Conservation (phyloP, 2,329 filamentous ascomycete species). For the Polytolypa hystricis region DNA sequence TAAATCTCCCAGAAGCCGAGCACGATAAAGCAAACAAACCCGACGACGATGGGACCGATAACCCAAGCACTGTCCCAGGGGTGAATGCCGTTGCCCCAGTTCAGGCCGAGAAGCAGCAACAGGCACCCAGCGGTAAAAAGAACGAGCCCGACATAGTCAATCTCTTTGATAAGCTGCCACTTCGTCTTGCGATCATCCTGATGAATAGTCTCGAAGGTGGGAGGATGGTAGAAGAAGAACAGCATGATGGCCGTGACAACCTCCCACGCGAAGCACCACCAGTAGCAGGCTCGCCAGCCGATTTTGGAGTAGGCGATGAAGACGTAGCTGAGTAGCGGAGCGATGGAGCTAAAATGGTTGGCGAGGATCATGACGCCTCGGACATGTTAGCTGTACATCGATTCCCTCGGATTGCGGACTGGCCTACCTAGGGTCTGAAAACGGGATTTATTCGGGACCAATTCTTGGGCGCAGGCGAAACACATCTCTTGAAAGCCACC, state of each 20-base stretch:
- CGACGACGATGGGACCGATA: background rate
- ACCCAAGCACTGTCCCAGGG: background rate
- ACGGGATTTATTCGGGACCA: background rate
- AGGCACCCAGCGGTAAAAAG: background rate
- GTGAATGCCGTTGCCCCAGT: background rate
- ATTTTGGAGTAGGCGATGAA: conserved; percentile 12
- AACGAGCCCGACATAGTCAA: background rate
- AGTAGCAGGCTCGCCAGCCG: background rate
- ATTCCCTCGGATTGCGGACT: no score
- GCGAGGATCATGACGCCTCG: background rate
- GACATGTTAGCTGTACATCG: no score
- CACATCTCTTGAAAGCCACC: background rate
- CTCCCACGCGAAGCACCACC: background rate
- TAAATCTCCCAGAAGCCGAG: background rate
- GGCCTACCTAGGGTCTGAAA: background rate
- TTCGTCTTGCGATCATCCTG: background rate
- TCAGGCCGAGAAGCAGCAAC: background rate
- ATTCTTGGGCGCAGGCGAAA: background rate
- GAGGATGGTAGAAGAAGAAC: background rate
- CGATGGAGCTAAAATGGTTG: conserved; percentile 20
- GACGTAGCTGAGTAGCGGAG: conserved; percentile 26
- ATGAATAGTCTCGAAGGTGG: background rate
- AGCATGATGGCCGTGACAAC: background rate
- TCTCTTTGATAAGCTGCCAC: background rate
- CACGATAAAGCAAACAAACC: background rate